Evolutionary conservation across 768 basidiomycete species (phyloP), one percentile per base, ranked within the genome.

Genomic region (Boletus sp.): DNA sequence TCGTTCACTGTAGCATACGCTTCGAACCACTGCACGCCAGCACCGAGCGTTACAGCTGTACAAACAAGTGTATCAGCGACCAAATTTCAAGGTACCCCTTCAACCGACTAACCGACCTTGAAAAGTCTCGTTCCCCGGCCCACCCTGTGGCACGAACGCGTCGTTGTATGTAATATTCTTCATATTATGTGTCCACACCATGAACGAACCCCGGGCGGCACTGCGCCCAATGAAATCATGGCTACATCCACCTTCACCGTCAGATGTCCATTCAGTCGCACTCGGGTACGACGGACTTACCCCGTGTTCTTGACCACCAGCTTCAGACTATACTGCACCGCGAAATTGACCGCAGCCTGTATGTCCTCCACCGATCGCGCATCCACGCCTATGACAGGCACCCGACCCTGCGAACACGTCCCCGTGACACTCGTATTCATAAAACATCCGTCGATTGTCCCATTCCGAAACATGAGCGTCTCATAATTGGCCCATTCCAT

Each of bases 21-120:
- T 43, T 78, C 74, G 19, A 56, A 42, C 77, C 77, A 80, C 53
- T 78, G 76, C 4, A 79, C 76, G 1, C 79, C 80, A 45, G 77
- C 72, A 9, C 69, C 75, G 11, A 74, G 46, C 7, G 66, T 68
- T 14, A 68, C 39, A 27, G 61, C 73, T 65, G 21, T 61, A 70
- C 72, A 37, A 29, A 50, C 10, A 34, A 13, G 25, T 34, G 13
- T 32, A 13, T 60, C 11, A 58, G 21, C 21, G 17, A 41, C n/a
- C 14, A 49, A 23, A 30, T 27, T 55, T 19, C 33, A 33, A 27
- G 23, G 17, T 11, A 15, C 5, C 15, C 4, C 39, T 59, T 53
- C 15, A 39, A 21, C 15, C 27, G 4, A 46, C 21, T 7, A 2
- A 44, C 41, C 1, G 5, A 58, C 47, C 52, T 40, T 47, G 13